phyloP scores from a whole-genome alignment of 2,329 filamentous ascomycete genomes.

The Cladophialophora yegresii region DNA sequence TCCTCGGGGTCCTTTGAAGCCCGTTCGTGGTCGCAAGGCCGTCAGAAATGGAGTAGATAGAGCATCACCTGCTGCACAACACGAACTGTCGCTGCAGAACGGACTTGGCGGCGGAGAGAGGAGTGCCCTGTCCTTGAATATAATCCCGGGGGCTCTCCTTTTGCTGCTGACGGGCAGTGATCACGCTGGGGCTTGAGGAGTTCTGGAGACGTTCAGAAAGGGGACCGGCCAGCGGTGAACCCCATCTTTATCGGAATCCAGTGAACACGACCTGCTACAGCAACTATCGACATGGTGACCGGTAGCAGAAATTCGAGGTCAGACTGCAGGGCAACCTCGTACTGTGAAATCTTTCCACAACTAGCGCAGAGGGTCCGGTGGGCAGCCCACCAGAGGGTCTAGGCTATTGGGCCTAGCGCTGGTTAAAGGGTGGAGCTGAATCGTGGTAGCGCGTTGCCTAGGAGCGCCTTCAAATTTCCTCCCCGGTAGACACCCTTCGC shows the following conservation, averaged over 20 bases:
- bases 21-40: neutral
- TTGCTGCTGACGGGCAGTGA: neutral
- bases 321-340: neutral
- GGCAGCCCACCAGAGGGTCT: neutral
- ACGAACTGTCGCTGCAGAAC: neutral
- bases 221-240: neutral
- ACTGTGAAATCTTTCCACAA: neutral
- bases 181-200: neutral
- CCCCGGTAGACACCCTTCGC: conserved; percentile 8
- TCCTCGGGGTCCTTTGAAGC: neutral
- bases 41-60: neutral
- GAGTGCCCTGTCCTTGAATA: neutral
- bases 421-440: conserved; percentile 10
- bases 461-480: conserved; percentile 26
- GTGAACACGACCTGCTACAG: neutral
- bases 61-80: conserved; percentile 3
- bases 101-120: conserved; percentile 2
- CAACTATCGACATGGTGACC: conserved; percentile 1
- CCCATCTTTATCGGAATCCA: neutral
- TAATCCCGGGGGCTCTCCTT: too few relatives aligned
- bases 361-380: neutral
- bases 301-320: conserved; percentile 2
- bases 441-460: conserved; percentile 14
- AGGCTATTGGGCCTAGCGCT: conserved; percentile 5
- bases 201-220: neutral